These are phyloP conservation scores for Auriscalpium orientale DNA, from an alignment of 768 basidiomycete genomes.

Conservation along the genomic window DNA sequence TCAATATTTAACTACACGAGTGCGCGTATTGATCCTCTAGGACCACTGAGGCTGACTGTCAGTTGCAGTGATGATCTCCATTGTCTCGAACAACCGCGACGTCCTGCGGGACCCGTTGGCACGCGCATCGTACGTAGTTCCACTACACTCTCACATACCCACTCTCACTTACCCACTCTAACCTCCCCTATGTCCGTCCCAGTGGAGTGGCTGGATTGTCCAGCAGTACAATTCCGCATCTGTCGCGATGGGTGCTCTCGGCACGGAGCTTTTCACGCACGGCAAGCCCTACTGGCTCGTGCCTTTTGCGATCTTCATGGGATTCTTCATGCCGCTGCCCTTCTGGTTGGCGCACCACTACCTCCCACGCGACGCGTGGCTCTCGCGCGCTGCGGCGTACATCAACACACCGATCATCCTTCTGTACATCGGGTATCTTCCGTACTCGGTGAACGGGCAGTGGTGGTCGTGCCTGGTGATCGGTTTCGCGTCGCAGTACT, in stretches of 20 bases:
- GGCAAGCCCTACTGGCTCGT: conserved; percentile 41
- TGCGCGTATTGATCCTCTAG: conserved; percentile 13
- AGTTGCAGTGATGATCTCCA: conserved; percentile 39
- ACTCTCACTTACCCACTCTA: neutral
- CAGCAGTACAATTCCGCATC: conserved; percentile 47
- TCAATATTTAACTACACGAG: conserved; percentile 46
- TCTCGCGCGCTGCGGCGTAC: conserved; percentile 31
- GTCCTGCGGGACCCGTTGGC: conserved; percentile 39
- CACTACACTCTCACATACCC: neutral
- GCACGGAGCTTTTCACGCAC: conserved; percentile 43
- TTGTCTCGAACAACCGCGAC: conserved; percentile 38
- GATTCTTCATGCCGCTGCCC: conserved; percentile 40
- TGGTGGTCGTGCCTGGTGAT: conserved; percentile 49
- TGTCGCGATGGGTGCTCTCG: conserved; percentile 48
- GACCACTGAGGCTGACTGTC: neutral
- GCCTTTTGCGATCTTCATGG: conserved; percentile 44
- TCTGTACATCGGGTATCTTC: conserved; percentile 30
- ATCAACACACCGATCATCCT: conserved; percentile 40
- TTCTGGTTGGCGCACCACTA: conserved; percentile 40
- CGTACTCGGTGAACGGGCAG: conserved; percentile 47
- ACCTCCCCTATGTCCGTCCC: neutral
- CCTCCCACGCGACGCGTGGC: conserved; percentile 24
- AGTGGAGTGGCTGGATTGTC: conserved; percentile 49
- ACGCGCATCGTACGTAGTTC: conserved; percentile 33
- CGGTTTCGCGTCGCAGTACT: conserved; percentile 41